Conservation (phyloP, 2,329 filamentous ascomycete genomes). For the Cladosporium sp. region DNA sequence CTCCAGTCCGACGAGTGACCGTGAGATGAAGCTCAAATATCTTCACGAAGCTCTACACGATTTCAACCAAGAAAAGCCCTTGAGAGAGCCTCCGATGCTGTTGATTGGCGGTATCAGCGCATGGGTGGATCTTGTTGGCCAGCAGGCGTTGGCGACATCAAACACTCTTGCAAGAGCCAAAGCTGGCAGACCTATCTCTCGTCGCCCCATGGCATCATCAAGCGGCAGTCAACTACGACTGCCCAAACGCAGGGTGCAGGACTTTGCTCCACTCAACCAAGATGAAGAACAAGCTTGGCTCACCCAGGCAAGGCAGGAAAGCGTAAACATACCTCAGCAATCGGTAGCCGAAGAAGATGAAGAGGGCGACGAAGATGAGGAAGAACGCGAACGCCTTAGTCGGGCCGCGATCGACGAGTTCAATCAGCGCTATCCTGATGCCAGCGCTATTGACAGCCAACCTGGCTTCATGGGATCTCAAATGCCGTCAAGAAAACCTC, state of each 20-base stretch:
- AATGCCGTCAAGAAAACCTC: constrained; percentile 35
- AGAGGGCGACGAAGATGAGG: constrained; percentile 43
- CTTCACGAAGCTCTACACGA: constrained; percentile 78
- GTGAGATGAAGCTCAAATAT: constrained; percentile 60
- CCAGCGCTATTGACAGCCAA: constrained; percentile 56
- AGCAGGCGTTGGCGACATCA: constrained; percentile 61
- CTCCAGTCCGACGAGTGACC: constrained; percentile 44
- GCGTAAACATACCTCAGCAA: constrained; percentile 46
- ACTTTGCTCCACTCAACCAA: constrained; percentile 70
- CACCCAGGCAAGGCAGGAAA: constrained; percentile 69
- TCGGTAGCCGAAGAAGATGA: constrained; percentile 44
- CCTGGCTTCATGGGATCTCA: constrained; percentile 52
- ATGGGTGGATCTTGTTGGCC: constrained; percentile 82
- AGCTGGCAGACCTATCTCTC: constrained; percentile 51
- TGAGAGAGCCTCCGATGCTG: constrained; percentile 73
- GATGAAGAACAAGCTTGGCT: constrained; percentile 83
- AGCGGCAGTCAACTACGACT: constrained; percentile 50
- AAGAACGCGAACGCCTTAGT: constrained; percentile 13
- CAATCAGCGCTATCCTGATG: constrained; percentile 74
- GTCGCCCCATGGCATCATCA: constrained; percentile 54
- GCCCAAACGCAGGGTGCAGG: constrained; percentile 57
- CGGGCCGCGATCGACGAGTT: constrained; percentile 70
- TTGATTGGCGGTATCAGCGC: constrained; percentile 80
- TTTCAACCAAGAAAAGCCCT: constrained; percentile 76
- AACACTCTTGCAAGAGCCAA: constrained; percentile 54